phyloP scores from a whole-genome alignment of 1,284 basidiomycete species.

The Cutaneotrichosporon arboriforme region DNA sequence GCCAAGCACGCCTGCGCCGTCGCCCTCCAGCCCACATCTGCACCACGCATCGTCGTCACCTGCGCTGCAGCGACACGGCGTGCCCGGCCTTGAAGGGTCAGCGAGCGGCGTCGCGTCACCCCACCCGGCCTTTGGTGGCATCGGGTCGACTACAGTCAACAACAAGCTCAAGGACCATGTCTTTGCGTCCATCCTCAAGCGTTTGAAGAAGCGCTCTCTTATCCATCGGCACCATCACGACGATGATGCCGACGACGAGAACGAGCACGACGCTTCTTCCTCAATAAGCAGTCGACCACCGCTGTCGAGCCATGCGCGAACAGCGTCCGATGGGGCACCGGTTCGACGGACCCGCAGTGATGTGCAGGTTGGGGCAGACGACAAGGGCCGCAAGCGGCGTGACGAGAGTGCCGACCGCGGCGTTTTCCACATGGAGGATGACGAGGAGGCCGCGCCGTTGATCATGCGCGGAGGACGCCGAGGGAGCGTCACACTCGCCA shows the following conservation, averaged over 20 bases:
- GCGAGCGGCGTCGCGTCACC: slow-evolving; percentile 19
- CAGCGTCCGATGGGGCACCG: not conserved
- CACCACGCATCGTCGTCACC: slow-evolving; percentile 43
- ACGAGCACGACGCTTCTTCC: slow-evolving; percentile 34
- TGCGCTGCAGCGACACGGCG: slow-evolving; percentile 19
- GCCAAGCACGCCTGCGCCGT: slow-evolving; percentile 39
- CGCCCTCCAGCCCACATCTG: slow-evolving; percentile 31
- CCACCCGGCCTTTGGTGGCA: slow-evolving; percentile 64
- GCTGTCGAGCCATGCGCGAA: not conserved
- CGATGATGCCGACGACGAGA: slow-evolving; percentile 41
- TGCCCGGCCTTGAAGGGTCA: slow-evolving; percentile 9
- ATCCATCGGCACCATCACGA: slow-evolving; percentile 12
- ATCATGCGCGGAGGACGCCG: not conserved
- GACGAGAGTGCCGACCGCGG: slow-evolving; percentile 37
- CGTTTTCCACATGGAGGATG: slow-evolving; percentile 51
- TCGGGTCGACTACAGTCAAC: slow-evolving; percentile 85
- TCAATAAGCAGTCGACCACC: not conserved
- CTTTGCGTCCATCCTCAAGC: slow-evolving; percentile 74
- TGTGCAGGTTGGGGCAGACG: not conserved
- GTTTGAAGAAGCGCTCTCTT: slow-evolving; percentile 46
- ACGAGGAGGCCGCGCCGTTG: slow-evolving; percentile 9
- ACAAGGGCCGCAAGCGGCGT: not conserved
- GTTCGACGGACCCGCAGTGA: slow-evolving; percentile 1
- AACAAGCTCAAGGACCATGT: slow-evolving; percentile 88
- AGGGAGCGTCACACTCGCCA: not conserved